These are phyloP conservation scores for Fusarium palustre DNA, from an alignment of 2,329 filamentous ascomycete genomes.

Conservation along the genomic window DNA sequence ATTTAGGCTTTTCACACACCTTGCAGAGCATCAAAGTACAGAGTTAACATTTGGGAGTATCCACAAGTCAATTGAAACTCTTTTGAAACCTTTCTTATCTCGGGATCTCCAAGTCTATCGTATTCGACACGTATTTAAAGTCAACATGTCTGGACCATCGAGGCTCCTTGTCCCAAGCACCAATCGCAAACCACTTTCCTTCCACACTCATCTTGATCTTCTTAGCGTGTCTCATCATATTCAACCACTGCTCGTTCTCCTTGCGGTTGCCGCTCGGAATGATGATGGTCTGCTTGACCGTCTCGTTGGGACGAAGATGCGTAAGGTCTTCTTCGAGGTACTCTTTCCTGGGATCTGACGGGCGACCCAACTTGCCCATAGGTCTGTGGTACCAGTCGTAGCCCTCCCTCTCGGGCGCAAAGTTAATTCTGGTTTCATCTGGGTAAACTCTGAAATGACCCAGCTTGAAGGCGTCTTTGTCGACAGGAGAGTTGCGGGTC, in stretches of 20 bases:
- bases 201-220: background rate
- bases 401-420: background rate
- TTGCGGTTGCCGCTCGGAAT: background rate
- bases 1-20: background rate
- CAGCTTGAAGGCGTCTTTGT: background rate
- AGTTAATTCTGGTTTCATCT: background rate
- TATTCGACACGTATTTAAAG: background rate
- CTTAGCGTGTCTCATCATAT: background rate
- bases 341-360: background rate
- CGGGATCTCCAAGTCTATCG: background rate
- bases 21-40: background rate
- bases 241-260: background rate
- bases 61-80: background rate
- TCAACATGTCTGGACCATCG: background rate
- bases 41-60: background rate
- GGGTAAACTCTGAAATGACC: background rate
- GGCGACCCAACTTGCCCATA: background rate
- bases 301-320: background rate
- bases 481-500: background rate
- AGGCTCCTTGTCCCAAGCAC: background rate
- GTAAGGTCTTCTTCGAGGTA: background rate
- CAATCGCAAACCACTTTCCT: background rate
- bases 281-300: background rate
- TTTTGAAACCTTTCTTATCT: background rate
- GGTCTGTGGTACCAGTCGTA: background rate